Evolutionary conservation across 306 rosid genomes (phyloP), one percentile per base, ranked within the genome.

Genomic region (Vachellia pachyceras): DNA sequence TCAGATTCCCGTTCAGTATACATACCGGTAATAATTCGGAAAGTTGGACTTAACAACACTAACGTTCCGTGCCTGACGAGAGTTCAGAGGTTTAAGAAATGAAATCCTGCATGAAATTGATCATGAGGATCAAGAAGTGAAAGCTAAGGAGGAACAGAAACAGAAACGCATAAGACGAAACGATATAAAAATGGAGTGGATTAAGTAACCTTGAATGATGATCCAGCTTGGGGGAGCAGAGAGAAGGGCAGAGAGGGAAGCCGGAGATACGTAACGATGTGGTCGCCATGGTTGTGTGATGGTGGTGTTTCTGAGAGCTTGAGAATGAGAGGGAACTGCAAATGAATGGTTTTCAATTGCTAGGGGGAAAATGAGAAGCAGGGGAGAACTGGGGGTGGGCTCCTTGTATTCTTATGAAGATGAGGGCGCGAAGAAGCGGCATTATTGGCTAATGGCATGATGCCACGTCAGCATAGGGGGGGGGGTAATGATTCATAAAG

Each of bases 251-350:
- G 13, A 67, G 68, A 65, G 12, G 72, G 33, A 80, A 45, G 83
- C 81, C 80, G 69, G 89, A 87, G 67, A 79, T 75, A 60, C 73
- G 72, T 69, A 82, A 68, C 37, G 85, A 80, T 20, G 86, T 52
- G 20, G 84, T 82, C 15, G 17, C 78, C 85, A 85, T 81, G 71
- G 83, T 22, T 75, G 78, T 77, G 55, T 76, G 60, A 68, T 49
- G 29, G 67, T 83, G 3, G 50, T 5, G 54, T 33, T 73, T 63
- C 57, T 25, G 33, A 7, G 15, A 1, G 9, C 11, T 64, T 13
- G 69, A 63, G 22, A 61, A 61, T 64, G 42, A 36, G 7, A 17
- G 46, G 69, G 2, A 33, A 29, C 4, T 64, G 11, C 0, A 6
- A 35, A 5, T 35, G 69, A 10, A 25, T 58, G 67, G 57, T 8